Evolutionary conservation across 441 rosid genomes (phyloP).

Genomic region (Populus tomentosa): DNA sequence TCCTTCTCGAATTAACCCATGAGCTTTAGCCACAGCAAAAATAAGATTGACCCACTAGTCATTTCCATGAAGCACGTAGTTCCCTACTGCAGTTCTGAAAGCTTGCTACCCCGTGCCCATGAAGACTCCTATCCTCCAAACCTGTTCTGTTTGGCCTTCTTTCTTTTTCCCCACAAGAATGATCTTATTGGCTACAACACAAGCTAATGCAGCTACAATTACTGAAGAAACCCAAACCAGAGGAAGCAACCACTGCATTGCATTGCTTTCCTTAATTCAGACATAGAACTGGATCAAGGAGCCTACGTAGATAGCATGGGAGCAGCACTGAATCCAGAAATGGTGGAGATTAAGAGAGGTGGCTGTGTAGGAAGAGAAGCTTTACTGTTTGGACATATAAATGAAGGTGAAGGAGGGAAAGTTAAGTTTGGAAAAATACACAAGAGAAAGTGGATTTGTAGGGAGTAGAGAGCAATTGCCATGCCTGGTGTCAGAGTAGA

Average conservation of each 20-base stretch:
- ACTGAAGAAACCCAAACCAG: conserved; percentile 52
- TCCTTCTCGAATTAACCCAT: conserved; percentile 9
- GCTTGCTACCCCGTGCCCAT: no score
- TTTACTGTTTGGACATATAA: conserved; percentile 57
- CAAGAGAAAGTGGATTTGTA: conserved; percentile 45
- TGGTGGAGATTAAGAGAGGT: conserved; percentile 49
- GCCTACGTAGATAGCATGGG: conserved; percentile 58
- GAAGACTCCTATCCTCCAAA: no score
- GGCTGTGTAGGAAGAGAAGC: conserved; percentile 18
- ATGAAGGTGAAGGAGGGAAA: conserved; percentile 57
- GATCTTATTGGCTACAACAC: conserved; percentile 46
- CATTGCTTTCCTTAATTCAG: conserved; percentile 34
- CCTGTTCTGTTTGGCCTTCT: conserved; percentile 42
- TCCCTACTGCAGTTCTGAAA: no score
- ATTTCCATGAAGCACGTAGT: no score
- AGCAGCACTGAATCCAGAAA: conserved; percentile 60
- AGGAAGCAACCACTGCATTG: conserved; percentile 46
- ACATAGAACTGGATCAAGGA: conserved; percentile 41
- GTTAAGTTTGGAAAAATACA: conserved; percentile 58
- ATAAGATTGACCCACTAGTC: no score
- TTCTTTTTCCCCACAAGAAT: conserved; percentile 53
- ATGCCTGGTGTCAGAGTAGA: conserved; percentile 66
- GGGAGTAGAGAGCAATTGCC: conserved; percentile 52
- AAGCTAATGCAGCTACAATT: conserved; percentile 32
- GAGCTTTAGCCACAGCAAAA: no score